Evolutionary conservation across 805 yeast species (phyloP).

Genomic region (Candida berthetii): DNA sequence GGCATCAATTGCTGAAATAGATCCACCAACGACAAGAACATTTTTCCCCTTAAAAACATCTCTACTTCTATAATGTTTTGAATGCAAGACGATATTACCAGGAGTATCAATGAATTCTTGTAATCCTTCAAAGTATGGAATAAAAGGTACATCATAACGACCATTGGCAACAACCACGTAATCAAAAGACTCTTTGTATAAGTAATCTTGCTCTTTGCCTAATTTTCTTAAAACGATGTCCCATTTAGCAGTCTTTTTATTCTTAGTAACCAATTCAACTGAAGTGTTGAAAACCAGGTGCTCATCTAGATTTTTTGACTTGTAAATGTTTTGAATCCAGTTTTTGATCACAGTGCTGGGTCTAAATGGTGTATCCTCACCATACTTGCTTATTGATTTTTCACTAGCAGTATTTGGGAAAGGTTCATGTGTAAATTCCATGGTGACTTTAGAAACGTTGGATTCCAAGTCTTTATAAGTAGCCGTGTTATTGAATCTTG

Average conservation of each 20-base stretch:
- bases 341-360: constrained; percentile 4
- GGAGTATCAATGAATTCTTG: constrained; percentile 27
- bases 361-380: constrained; percentile 7
- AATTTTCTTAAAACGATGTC: not conserved
- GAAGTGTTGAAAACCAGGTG: not conserved
- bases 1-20: constrained; percentile 35
- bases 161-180: constrained; percentile 55
- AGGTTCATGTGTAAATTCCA: constrained; percentile 6
- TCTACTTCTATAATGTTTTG: constrained; percentile 32
- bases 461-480: constrained; percentile 5
- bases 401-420: constrained; percentile 3
- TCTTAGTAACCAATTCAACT: constrained; percentile 1
- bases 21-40: constrained; percentile 37
- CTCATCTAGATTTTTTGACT: not conserved
- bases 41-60: constrained; percentile 29
- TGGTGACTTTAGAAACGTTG: constrained; percentile 4
- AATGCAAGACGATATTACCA: constrained; percentile 27
- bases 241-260: not conserved
- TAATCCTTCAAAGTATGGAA: constrained; percentile 46
- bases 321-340: constrained; percentile 1
- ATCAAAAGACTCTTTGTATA: constrained; percentile 45
- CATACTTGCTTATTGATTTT: constrained; percentile 2
- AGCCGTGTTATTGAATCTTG: constrained; percentile 4
- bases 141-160: constrained; percentile 46
- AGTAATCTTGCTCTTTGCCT: constrained; percentile 5